Conservation (phyloP, 805 yeast species). For the Lipomyces yamanashiensis region DNA sequence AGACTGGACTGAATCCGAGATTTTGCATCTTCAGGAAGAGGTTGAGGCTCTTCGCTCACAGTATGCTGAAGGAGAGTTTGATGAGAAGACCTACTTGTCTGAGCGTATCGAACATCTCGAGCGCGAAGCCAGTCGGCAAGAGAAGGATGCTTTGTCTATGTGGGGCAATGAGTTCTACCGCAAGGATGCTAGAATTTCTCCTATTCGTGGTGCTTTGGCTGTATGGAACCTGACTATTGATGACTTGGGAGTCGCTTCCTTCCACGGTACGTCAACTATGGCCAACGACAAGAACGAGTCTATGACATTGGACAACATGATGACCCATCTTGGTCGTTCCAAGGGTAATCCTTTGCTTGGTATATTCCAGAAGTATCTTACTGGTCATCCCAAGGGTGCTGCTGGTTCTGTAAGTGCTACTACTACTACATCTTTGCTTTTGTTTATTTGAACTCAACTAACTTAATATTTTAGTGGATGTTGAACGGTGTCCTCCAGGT, state of each 20-base stretch:
- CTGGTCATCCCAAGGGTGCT: constrained; percentile 99
- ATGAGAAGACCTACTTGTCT: constrained; percentile 57
- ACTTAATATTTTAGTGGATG: constrained; percentile 71
- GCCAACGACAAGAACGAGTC: constrained; percentile 99
- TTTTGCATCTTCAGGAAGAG: constrained; percentile 71
- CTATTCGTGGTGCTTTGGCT: constrained; percentile 95
- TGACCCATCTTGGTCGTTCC: constrained; percentile 92
- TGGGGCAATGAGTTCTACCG: constrained; percentile 96
- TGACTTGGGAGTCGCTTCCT: constrained; percentile 93
- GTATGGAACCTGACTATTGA: constrained; percentile 90
- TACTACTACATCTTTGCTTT: background rate
- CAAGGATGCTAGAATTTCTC: constrained; percentile 92
- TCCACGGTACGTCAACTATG: constrained; percentile 99
- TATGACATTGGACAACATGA: constrained; percentile 87
- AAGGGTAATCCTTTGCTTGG: constrained; percentile 98
- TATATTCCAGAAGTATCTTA: constrained; percentile 97
- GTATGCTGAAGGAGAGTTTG: constrained; percentile 49
- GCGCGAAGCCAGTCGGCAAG: constrained; percentile 82
- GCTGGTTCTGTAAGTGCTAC: constrained; percentile 75
- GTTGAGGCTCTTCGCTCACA: constrained; percentile 57
- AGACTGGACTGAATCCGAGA: constrained; percentile 83
- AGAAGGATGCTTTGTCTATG: constrained; percentile 83
- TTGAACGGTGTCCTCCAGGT: constrained; percentile 96
- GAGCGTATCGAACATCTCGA: constrained; percentile 89
- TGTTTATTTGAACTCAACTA: background rate